These are phyloP conservation scores for Brassica nigra DNA, from an alignment of 345 rosid species.

Conservation along the genomic window DNA sequence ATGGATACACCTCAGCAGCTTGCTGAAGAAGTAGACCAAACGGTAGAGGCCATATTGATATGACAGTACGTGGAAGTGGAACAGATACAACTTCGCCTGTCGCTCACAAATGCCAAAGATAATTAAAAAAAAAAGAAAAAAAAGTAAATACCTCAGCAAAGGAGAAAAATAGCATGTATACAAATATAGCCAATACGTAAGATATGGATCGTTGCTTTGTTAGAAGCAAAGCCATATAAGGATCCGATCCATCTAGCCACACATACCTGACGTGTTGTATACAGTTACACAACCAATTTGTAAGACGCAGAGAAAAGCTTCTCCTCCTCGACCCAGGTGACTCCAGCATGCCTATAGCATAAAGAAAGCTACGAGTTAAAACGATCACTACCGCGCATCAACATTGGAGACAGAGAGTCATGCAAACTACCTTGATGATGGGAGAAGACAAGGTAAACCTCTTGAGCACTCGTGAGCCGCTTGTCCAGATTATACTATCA, in stretches of 20 bases:
- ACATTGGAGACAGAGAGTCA: neutral
- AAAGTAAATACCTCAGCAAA: conserved; percentile 11
- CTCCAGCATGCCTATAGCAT: conserved; percentile 85
- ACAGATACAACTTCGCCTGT: conserved; percentile 81
- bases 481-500: conserved; percentile 67
- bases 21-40: conserved; percentile 85
- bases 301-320: conserved; percentile 77
- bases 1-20: conserved; percentile 54
- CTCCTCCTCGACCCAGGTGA: conserved; percentile 60
- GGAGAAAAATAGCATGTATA: conserved; percentile 14
- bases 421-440: conserved; percentile 53
- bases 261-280: conserved; percentile 76
- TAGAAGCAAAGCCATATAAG: neutral
- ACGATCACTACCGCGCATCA: conserved; percentile 12
- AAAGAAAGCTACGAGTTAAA: conserved; percentile 23
- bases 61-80: conserved; percentile 62
- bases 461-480: conserved; percentile 67
- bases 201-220: neutral
- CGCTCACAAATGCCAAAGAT: conserved; percentile 28
- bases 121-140: neutral
- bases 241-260: neutral
- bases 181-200: conserved; percentile 13
- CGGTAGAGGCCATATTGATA: conserved; percentile 94
- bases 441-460: conserved; percentile 69
- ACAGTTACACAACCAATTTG: conserved; percentile 66